A percentile compares a stretch with the other conserved stretches of the same genome.
phyloP scores from a whole-genome alignment of 1,284 basidiomycete species.

The Cryptococcus sp. region DNA sequence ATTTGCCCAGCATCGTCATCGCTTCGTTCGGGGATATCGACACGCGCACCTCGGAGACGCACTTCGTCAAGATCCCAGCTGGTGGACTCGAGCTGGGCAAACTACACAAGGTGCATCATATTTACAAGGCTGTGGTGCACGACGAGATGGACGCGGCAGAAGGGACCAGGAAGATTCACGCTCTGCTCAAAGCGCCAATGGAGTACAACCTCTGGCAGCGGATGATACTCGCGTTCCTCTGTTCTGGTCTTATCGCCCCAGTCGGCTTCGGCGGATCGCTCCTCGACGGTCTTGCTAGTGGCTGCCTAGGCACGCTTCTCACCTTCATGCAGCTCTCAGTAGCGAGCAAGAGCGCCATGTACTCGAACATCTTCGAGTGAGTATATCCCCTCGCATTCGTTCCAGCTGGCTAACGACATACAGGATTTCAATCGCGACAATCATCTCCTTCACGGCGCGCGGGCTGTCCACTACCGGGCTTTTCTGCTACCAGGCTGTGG shows the following conservation, averaged over 20 bases:
- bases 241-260: constrained; percentile 73
- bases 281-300: constrained; percentile 77
- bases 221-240: constrained; percentile 71
- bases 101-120: constrained; percentile 69
- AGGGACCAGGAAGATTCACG: constrained; percentile 64
- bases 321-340: constrained; percentile 75
- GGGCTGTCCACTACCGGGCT: constrained; percentile 70
- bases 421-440: constrained; percentile 77
- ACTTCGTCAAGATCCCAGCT: constrained; percentile 69
- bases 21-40: constrained; percentile 79
- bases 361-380: constrained; percentile 86
- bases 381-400: constrained; percentile 40
- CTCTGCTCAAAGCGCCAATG: constrained; percentile 63
- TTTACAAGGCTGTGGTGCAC: constrained; percentile 76
- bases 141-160: constrained; percentile 68
- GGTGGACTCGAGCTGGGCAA: constrained; percentile 72
- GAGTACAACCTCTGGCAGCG: constrained; percentile 65
- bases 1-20: constrained; percentile 77
- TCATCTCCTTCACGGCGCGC: constrained; percentile 77
- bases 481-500: constrained; percentile 82
- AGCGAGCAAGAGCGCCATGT: constrained; percentile 76
- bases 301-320: constrained; percentile 66
- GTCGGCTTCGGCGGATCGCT: constrained; percentile 80
- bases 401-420: not conserved
- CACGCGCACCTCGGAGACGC: constrained; percentile 66